Conservation (phyloP, 2,329 filamentous ascomycete genomes). For the Claviceps quebecensis region DNA sequence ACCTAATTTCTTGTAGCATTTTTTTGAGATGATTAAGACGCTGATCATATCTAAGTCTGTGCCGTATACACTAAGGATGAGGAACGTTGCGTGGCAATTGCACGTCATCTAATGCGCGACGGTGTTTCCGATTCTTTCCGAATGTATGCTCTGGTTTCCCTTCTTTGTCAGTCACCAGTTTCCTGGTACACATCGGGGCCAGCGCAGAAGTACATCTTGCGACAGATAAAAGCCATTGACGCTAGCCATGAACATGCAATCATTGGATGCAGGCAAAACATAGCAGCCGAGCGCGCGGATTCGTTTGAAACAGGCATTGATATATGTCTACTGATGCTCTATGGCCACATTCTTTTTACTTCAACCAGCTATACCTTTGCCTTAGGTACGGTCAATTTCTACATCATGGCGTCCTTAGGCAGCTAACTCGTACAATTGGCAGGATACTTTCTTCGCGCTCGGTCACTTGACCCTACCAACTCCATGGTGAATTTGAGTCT, state of each 20-base stretch:
- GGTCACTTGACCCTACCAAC: constrained; percentile 61
- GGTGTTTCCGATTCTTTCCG: constrained; percentile 73
- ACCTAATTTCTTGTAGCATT: constrained; percentile 11
- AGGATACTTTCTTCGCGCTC: constrained; percentile 73
- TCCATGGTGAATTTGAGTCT: constrained; percentile 69
- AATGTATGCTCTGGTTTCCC: constrained; percentile 65
- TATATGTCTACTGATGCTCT: constrained; percentile 69
- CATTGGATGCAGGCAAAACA: constrained; percentile 13
- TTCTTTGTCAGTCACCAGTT: constrained; percentile 57
- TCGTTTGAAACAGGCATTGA: constrained; percentile 39
- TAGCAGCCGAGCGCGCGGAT: background rate
- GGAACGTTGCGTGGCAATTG: constrained; percentile 56
- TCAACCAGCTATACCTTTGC: constrained; percentile 74
- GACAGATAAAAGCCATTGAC: constrained; percentile 88
- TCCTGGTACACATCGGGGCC: constrained; percentile 69
- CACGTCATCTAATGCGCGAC: constrained; percentile 73
- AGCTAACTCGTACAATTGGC: background rate
- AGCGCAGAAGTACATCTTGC: constrained; percentile 79
- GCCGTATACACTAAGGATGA: constrained; percentile 71
- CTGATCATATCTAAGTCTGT: constrained; percentile 43
- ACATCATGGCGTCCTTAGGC: background rate
- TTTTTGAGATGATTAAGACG: background rate
- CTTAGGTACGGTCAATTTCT: constrained; percentile 36
- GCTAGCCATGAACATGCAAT: constrained; percentile 31
- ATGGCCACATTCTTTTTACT: constrained; percentile 77